These are phyloP conservation scores for Plantago elongata DNA, from an alignment of 257 asterid species.

Conservation along the genomic window DNA sequence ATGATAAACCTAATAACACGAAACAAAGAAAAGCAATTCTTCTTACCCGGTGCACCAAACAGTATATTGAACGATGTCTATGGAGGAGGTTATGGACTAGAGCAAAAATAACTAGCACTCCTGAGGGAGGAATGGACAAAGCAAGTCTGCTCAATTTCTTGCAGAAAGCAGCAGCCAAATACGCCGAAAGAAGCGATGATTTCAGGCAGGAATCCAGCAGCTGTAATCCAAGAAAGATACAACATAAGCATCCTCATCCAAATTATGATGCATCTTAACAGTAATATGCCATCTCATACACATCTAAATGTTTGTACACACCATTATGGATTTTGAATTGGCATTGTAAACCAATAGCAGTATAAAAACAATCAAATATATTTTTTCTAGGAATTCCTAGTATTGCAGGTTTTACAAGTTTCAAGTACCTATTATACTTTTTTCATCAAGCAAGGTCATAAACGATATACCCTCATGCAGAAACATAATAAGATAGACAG, in stretches of 20 bases:
- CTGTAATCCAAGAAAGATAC: conserved; percentile 23
- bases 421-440: too few species aligned
- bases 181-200: conserved; percentile 94
- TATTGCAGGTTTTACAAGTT: too few species aligned
- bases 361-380: too few species aligned
- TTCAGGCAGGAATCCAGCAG: conserved; percentile 91
- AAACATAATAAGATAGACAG: too few species aligned
- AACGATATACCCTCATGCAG: too few species aligned
- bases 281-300: neutral
- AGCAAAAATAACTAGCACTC: conserved; percentile 70
- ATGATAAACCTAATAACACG: neutral
- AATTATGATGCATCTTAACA: neutral
- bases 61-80: conserved; percentile 90
- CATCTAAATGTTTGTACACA: too few species aligned
- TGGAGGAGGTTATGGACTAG: conserved; percentile 89
- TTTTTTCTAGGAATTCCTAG: too few species aligned
- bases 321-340: too few species aligned
- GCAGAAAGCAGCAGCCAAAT: conserved; percentile 90
- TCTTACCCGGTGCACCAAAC: conserved; percentile 77
- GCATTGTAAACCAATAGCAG: too few species aligned
- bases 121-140: conserved; percentile 75
- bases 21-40: conserved; percentile 10
- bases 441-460: too few species aligned
- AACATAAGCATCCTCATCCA: conserved; percentile 1
- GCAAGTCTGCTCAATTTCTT: conserved; percentile 88